Base-by-base conservation (phyloP, 495 filamentous ascomycete genomes). In the Zalerion maritima region DNA sequence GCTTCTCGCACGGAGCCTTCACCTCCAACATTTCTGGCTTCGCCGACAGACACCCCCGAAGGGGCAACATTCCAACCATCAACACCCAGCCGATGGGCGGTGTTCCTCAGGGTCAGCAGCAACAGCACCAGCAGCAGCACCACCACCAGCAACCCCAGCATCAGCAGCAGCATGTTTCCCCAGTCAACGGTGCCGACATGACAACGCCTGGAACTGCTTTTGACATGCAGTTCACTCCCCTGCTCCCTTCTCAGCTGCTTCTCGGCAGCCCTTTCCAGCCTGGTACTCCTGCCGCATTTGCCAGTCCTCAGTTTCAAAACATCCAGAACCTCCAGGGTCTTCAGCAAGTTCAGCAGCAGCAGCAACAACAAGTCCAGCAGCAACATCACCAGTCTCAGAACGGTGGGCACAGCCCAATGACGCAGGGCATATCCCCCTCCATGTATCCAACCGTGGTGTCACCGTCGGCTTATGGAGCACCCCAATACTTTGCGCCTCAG, bases 191-290 rank as follows among this genome's bases (percentile, higher is more conserved):
- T 24, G 71, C 67, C 42, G 87, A 87, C 28, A 74, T 94, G 73
- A 68, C 79, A 31, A 81, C 76, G 7, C 85, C 89, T 13, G 84
- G 81, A 30, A 84, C 81, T 21, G 83, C 69, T 18, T 93, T 81
- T 46, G 86, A 96, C 48, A 94, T 96, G 91, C 86, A 94, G 55
- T 94, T 94, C 55, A 94, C 89, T 24, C 86, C 91, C 26, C 66
- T 97, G 36, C 69, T 97, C 6, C 89, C 89, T 9, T 94, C 89
- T 5, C 81, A 93, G 54, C 69, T 97, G 41, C 73, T 97, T 14
- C 73, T 97, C 14, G 89, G 89, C 19, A 94, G 84, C 54, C 89
- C 89, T 9, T 96, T 96, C 50, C 87, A 96, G 55, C 84, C 89
- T 5, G 89, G 87, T 21, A 92, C 81, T 6, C 87, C 87, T 4